These are phyloP conservation scores for Fagopyrum homotropicum DNA, from an alignment of 148 eudicot species.

Conservation along the genomic window DNA sequence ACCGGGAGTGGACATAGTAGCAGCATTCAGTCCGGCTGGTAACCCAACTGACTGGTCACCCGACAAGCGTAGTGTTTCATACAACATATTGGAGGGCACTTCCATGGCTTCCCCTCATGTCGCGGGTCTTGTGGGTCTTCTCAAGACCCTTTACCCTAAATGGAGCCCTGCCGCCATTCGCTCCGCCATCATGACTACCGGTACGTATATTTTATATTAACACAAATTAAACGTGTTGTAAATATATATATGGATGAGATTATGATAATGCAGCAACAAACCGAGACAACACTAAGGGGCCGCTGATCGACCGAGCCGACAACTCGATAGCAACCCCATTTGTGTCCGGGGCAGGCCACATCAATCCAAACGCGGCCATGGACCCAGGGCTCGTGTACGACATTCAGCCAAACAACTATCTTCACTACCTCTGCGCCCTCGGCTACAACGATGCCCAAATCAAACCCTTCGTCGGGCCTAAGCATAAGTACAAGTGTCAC, in stretches of 20 bases:
- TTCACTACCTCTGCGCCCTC: constrained; percentile 41
- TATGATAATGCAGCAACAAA: constrained; percentile 31
- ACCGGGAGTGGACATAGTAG: constrained; percentile 63
- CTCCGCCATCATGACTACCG: constrained; percentile 70
- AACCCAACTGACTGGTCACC: no score
- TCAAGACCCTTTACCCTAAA: constrained; percentile 41
- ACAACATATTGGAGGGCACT: constrained; percentile 38
- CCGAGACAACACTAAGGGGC: constrained; percentile 39
- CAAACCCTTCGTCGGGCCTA: constrained; percentile 10
- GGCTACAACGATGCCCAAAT: constrained; percentile 41
- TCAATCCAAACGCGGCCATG: constrained; percentile 44
- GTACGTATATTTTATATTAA: constrained; percentile 17
- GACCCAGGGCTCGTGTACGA: constrained; percentile 66
- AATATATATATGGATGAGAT: no score
- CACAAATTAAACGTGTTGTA: no score
- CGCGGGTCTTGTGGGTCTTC: constrained; percentile 55
- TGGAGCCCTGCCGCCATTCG: constrained; percentile 62
- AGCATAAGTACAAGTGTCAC: constrained; percentile 21
- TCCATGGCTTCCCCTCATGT: constrained; percentile 78
- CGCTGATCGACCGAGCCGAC: constrained; percentile 21
- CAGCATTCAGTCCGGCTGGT: constrained; percentile 31
- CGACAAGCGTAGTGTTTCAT: constrained; percentile 30
- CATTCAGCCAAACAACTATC: constrained; percentile 29
- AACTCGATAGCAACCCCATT: constrained; percentile 28
- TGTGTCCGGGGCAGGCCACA: constrained; percentile 48